Base-by-base conservation (phyloP, 2,329 filamentous ascomycete genomes). In the Alternaria dauci region DNA sequence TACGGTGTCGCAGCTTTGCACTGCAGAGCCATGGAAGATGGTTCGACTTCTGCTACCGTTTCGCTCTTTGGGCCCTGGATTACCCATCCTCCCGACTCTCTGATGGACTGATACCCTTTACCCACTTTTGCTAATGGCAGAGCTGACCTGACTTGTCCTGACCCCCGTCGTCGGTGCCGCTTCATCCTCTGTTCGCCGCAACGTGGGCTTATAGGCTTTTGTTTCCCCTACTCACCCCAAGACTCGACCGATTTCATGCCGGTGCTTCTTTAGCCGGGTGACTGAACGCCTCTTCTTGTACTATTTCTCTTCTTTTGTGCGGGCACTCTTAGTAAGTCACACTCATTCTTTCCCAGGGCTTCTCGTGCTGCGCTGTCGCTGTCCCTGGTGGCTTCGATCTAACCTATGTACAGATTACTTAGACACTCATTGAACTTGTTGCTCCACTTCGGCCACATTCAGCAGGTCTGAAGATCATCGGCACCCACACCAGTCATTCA, bases 381-480 rank as follows among this genome's bases (percentile, higher is more conserved):
- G 32, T 50, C 32, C 47, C 48, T 52, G 58, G 59, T 61, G 44
- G 18, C 46, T 55, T 26, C 51, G 44, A 46, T 66, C 71, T 75
- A 65, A 73, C 52, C 52, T 30, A 41, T 44, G 32, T 46, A 8
- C 44, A 76, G 74, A 75, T 76, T 72, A 55, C 68, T 62, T 70
- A 53, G 68, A 72, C 74, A 65, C 61, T 76, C 70, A 64, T 76
- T 76, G 55, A 67, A 61, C 58, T 47, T 53, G 54, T 63, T 58
- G 46, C 41, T 65, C 63, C 59, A 69, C 55, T 66, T 70, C 65
- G 69, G 71, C 72, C 73, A 72, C 61, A 67, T 72, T 78, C 76
- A 78, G 76, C 76, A 77, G 76, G 76, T 78, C 76, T 78, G 76
- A 78, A 78, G 65, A 72, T 65, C 66, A 65, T 68, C 71, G 64